Evolutionary conservation across 805 yeast genomes (phyloP).

Genomic region (Kuraishia piskuri): DNA sequence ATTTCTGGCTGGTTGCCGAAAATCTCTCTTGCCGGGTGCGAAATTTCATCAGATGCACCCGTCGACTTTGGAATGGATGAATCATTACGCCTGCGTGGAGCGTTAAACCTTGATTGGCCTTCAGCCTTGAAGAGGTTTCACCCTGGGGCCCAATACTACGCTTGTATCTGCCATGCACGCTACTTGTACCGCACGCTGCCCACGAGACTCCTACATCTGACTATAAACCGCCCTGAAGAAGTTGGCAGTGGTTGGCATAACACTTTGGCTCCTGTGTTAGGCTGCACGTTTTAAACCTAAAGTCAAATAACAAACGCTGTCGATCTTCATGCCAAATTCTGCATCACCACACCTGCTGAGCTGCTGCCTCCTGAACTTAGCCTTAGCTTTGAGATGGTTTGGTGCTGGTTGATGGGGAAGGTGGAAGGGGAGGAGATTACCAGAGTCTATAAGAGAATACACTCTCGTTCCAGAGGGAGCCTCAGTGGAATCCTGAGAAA

Average conservation of each 20-base stretch:
- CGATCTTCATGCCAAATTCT: neutral
- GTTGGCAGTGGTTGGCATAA: no score
- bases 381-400: no score
- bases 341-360: neutral
- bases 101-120: neutral
- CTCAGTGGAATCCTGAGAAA: no score
- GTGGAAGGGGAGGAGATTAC: no score
- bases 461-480: no score
- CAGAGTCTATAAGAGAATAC: no score
- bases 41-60: neutral
- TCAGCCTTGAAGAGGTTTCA: no score
- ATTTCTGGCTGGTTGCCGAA: no score
- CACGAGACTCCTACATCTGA: neutral
- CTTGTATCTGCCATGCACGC: neutral
- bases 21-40: no score
- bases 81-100: neutral
- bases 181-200: neutral
- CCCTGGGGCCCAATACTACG: neutral
- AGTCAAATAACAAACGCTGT: neutral
- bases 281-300: neutral
- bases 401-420: no score
- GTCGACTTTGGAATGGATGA: neutral
- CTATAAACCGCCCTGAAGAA: neutral
- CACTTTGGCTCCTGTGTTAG: neutral
- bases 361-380: neutral